phyloP scores from a whole-genome alignment of 1,284 basidiomycete species.

The Jaminaea rosea region DNA sequence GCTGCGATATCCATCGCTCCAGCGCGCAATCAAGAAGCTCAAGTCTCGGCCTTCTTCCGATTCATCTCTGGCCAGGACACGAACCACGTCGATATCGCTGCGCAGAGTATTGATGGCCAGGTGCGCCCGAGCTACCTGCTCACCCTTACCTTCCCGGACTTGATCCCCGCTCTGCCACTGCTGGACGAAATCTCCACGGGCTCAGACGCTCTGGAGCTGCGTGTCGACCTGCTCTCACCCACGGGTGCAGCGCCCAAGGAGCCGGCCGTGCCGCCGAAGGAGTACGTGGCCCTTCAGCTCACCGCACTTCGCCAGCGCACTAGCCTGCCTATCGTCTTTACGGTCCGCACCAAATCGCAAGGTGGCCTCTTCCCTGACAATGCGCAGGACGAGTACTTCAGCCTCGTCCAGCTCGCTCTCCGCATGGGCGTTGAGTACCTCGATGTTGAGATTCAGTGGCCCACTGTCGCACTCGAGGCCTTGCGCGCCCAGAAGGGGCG shows the following conservation, averaged over 20 bases:
- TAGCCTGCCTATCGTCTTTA: conserved; percentile 79
- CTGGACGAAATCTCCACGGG: conserved; percentile 71
- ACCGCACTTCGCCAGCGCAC: conserved; percentile 69
- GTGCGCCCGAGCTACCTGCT: conserved; percentile 68
- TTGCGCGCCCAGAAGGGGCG: conserved; percentile 61
- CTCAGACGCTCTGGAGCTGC: conserved; percentile 82
- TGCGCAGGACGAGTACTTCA: conserved; percentile 64
- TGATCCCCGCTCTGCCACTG: conserved; percentile 61
- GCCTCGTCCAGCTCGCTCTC: conserved; percentile 69
- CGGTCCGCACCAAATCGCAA: conserved; percentile 76
- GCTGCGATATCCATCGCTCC: conserved; percentile 20
- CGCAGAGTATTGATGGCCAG: conserved; percentile 9
- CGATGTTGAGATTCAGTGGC: conserved; percentile 77
- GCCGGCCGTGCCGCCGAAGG: conserved; percentile 59
- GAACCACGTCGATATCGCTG: conserved; percentile 59
- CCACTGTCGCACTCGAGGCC: conserved; percentile 58
- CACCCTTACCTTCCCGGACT: conserved; percentile 80
- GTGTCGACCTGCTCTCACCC: conserved; percentile 76
- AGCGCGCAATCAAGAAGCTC: conserved; percentile 20
- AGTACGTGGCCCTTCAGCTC: conserved; percentile 74
- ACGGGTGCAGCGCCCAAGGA: conserved; percentile 48
- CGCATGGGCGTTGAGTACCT: conserved; percentile 83
- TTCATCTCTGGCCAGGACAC: conserved; percentile 70
- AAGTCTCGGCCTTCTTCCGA: conserved; percentile 65
- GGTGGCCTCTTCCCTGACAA: conserved; percentile 85